Base-by-base conservation (phyloP, 2,329 filamentous ascomycete species). In the Claviceps arundinis region DNA sequence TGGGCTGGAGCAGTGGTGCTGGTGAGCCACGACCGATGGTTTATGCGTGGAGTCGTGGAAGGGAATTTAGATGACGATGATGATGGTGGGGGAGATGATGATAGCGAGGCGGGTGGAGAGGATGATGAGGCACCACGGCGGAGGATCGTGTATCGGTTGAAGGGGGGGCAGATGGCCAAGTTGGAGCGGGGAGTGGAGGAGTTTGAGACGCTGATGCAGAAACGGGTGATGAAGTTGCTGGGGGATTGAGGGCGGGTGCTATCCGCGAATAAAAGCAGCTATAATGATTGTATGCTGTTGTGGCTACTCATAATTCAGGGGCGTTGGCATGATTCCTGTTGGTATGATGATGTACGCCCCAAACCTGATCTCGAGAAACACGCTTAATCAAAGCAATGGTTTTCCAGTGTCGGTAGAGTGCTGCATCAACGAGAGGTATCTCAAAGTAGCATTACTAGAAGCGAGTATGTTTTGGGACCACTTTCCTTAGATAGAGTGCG, bases 11-110 rank as follows among this genome's bases (percentile, higher is more conserved):
- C 87, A 0, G 76, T 93, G 4, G 68, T 94, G 41, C 69, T 93
- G 5, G 83, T 93, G 4, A 89, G 82, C 38, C 89, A 94, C 69
- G 88, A 94, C 64, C 75, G 89, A 37, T 94, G 86, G 74, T 84
- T 94, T 60, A 77, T 93, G 68, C 76, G 83, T 46, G 81, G 81
- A 2, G 85, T 85, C 0, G 73, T 93, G 1, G 59, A 72, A 54
- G 65, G 65, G 3, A 56, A 56, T 7, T 43, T 73, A 43, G 69
- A 67, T 3, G 69, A 14, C 16, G 42, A 16, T 16, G 42, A 26
- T 14, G 19, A 26, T 26, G 22, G 9, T 24, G 41, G 16, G 4
- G 17, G 13, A 0, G 7, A 42, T 13, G 17, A 65, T 0, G 65
- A 73, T 16, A 71, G 69, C 17, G 64, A 63, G 2, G 57, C 55